Evolutionary conservation across 1,284 basidiomycete species (phyloP).

Genomic region (Singerocomus rubriflavus): DNA sequence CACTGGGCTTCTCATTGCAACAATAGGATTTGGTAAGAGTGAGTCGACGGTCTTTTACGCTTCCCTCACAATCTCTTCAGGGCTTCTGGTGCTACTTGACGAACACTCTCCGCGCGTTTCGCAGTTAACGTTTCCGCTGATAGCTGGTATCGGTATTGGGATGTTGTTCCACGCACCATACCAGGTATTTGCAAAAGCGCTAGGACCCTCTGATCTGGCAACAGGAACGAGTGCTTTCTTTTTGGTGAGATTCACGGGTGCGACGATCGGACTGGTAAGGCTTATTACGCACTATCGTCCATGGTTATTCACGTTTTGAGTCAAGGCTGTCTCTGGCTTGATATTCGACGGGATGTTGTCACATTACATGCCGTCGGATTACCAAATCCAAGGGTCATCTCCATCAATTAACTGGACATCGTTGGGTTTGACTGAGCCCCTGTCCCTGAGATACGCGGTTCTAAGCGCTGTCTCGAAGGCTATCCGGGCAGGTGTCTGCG

Average conservation of each 20-base stretch:
- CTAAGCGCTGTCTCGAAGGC: conserved; percentile 48
- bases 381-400: conserved; percentile 39
- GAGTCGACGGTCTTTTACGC: conserved; percentile 21
- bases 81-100: conserved; percentile 60
- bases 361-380: conserved; percentile 45
- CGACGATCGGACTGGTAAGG: conserved; percentile 72
- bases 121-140: conserved; percentile 57
- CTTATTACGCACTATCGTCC: conserved; percentile 7
- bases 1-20: conserved; percentile 57
- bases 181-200: conserved; percentile 65
- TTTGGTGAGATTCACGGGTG: conserved; percentile 78
- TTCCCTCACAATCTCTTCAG: conserved; percentile 37
- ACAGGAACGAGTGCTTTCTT: conserved; percentile 80
- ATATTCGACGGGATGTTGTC: conserved; percentile 59
- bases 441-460: conserved; percentile 39
- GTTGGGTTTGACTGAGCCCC: conserved; percentile 45
- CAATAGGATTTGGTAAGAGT: conserved; percentile 70
- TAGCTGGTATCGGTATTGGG: conserved; percentile 74
- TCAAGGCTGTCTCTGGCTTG: conserved; percentile 70
- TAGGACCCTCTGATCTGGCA: conserved; percentile 65
- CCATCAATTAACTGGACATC: conserved; percentile 53
- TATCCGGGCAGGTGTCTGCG: conserved; percentile 44
- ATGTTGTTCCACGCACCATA: conserved; percentile 81
- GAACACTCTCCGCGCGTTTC: conserved; percentile 43
- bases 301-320: conserved; percentile 13